Evolutionary conservation across 179 eudicot genomes (phyloP), one percentile per base, ranked within the genome.

Genomic region (Pouteria campechiana): DNA sequence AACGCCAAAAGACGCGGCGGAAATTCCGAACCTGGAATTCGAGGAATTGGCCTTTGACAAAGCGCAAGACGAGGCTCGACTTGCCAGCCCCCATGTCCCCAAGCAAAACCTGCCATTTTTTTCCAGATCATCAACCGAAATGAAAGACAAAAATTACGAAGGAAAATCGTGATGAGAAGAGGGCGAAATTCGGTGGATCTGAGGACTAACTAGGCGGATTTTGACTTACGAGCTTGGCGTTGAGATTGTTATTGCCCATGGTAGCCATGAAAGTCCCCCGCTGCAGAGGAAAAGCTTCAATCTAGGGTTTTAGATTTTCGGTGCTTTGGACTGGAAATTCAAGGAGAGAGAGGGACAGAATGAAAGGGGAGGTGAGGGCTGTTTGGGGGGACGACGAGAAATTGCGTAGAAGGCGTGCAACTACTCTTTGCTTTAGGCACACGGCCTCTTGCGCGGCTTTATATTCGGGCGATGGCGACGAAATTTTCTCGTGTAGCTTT

Each of bases 61-160:
- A 87, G 6, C 96, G 94, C 37, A 87, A 64, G 4, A 87, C 94
- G 40, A 87, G 77, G 59, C 96, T 87, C 1, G 94, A 87, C 68
- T 83, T 87, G 4, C 96, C 96, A 19, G 96, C 78, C 61, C 96
- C 96, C 96, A 87, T 83, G 19, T 87, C 96, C 16, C 96, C 96
- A 8, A 87, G 74, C 63, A 87, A 65, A 15, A 87, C 96, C 96
- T 86, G 56, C 34, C 35, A 21, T 14, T 24, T 29, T 27, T n/a
- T n/a, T n/a, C 12, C 27, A 19, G 18, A 19, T 27, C 36, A n/a
- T 50, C 41, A 7, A 33, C 21, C 17, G 41, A 37, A 48, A 15
- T 34, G 41, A 24, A 18, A 32, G 7, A 8, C 15, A 30, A 14
- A 46, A 13, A 3, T 13, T n/a, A 54, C 4, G 2, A 2, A 42